A percentile compares a stretch with the other conserved stretches of the same genome.
Conservation (phyloP, 306 rosid species). For the Vigna unguiculata region DNA sequence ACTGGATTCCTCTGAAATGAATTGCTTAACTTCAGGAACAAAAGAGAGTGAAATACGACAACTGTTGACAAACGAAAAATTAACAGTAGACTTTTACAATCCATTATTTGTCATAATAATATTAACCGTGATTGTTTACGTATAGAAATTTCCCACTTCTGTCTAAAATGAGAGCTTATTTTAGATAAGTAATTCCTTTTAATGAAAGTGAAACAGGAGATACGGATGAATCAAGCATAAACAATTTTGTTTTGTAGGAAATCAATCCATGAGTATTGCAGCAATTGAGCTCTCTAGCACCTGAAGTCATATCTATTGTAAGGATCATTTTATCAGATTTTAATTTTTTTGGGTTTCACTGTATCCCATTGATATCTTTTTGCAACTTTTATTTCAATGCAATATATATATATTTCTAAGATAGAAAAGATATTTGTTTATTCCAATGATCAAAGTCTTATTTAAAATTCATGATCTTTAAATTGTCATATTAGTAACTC, state of each 20-base stretch:
- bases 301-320: neutral
- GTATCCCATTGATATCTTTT: too few relatives aligned
- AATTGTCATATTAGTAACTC: too few relatives aligned
- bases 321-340: too few relatives aligned
- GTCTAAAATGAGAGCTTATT: neutral
- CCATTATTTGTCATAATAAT: neutral
- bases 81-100: neutral
- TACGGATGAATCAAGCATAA: conserved; percentile 4
- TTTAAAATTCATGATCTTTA: too few relatives aligned
- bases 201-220: neutral
- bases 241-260: neutral
- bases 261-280: neutral
- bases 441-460: too few relatives aligned
- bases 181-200: neutral
- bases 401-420: too few relatives aligned
- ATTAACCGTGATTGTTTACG: neutral
- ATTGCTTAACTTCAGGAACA: neutral
- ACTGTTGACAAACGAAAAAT: neutral
- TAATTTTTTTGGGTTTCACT: too few relatives aligned
- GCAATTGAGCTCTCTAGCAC: neutral
- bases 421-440: too few relatives aligned
- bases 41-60: neutral
- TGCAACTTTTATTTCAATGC: too few relatives aligned
- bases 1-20: neutral
- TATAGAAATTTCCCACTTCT: neutral